Evolutionary conservation across 768 basidiomycete genomes (phyloP), one percentile per base, ranked within the genome.

Genomic region (Mycena polygramma): DNA sequence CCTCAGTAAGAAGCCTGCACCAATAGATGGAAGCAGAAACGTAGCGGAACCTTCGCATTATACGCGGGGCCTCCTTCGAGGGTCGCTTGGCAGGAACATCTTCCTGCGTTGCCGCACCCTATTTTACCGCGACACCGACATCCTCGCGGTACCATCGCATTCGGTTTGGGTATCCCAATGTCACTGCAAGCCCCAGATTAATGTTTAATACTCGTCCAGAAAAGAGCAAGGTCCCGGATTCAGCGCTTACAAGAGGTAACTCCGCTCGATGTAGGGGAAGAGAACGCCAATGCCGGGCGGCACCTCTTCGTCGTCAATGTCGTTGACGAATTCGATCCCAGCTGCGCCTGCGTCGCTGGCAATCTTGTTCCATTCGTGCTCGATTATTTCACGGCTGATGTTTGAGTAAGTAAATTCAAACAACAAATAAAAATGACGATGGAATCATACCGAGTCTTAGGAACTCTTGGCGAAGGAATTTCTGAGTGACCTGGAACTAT

Each of bases 291-390:
- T 58, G 10, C 70, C 70, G 0, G 62, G 66, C 14, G 70, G 70
- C 7, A 67, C 39, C 62, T 72, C 70, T 26, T 73, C 68, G 53
- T 69, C 67, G 36, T 73, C 71, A 41, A 73, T 20, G 6, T 66
- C 53, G 51, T 73, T 73, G 5, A 73, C 36, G 54, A 73, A 65
- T 48, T 73, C 71, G 9, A 73, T 64, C 2, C 35, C 54, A 8
- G 58, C 68, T 20, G 71, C 71, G 26, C 67, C 63, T 20, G 71
- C 67, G 17, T 60, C 64, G 26, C 63, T 43, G 2, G 71, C 71
- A 36, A 55, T 35, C 37, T 61, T 57, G 41, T 63, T 73, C 71
- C 71, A 73, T 41, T 63, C 35, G 37, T 63, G 10, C 46, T 71
- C 61, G 22, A 71, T 58, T 49, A 37, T 57, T 9, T 62, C 62